Percentiles rank a stretch among this genome's conserved stretches.
phyloP scores from a whole-genome alignment of 2,329 filamentous ascomycete genomes.

The Sordariomycetes sp. region DNA sequence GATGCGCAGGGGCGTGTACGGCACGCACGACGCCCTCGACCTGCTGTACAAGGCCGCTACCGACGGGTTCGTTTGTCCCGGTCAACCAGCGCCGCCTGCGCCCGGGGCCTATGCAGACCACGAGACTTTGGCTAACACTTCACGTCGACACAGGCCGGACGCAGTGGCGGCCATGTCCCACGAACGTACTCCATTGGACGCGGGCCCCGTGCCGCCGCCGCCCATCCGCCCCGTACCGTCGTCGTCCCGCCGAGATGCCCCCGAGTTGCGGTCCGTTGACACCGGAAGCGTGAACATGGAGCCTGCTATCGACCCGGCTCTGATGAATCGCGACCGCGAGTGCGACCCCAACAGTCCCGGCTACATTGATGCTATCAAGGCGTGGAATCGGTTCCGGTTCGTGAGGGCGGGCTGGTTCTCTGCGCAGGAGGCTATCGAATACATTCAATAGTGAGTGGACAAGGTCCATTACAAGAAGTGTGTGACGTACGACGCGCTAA shows the following conservation, averaged over 20 bases:
- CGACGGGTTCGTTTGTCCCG: constrained; percentile 34
- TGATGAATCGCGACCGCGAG: constrained; percentile 31
- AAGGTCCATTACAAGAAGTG: background rate
- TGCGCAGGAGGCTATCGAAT: constrained; percentile 82
- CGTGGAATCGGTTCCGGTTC: constrained; percentile 89
- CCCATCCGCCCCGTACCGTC: background rate
- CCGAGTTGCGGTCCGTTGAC: background rate
- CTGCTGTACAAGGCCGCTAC: constrained; percentile 80
- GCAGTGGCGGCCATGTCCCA: background rate
- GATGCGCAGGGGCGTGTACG: constrained; percentile 67
- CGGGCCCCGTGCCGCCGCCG: background rate
- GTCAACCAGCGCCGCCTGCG: background rate
- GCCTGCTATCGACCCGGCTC: constrained; percentile 33
- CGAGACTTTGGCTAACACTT: background rate
- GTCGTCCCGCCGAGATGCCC: background rate
- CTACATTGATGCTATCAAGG: constrained; percentile 61
- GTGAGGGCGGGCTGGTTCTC: constrained; percentile 97
- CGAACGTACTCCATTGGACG: background rate
- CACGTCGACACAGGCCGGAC: background rate
- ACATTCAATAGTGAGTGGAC: constrained; percentile 71
- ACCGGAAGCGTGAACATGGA: constrained; percentile 13
- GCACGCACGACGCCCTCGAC: constrained; percentile 85
- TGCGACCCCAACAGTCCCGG: constrained; percentile 30
- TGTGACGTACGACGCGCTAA: background rate
- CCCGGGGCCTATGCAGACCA: background rate